Evolutionary conservation across 2,329 filamentous ascomycete species (phyloP).

Genomic region (Penicillium aurantiogriseum): DNA sequence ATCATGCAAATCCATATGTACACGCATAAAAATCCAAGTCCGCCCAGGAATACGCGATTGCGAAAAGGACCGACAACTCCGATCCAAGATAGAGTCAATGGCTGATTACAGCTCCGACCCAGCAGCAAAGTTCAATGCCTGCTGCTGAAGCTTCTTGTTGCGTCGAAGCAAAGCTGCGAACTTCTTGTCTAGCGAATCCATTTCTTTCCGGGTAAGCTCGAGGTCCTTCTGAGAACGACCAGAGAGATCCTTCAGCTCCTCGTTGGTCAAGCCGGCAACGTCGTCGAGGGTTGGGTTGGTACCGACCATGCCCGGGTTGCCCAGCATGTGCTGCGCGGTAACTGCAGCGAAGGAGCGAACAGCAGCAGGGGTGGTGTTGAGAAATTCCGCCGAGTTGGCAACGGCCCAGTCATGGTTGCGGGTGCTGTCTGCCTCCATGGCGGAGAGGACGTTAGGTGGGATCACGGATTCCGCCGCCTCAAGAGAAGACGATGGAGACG

Average conservation of each 20-base stretch:
- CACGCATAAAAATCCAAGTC: neutral
- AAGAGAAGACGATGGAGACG: conserved; percentile 23
- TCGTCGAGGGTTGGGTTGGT: conserved; percentile 39
- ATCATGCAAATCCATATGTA: conserved; percentile 1
- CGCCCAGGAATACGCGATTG: neutral
- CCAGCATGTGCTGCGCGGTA: conserved; percentile 40
- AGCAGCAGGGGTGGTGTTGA: conserved; percentile 36
- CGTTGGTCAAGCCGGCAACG: conserved; percentile 43
- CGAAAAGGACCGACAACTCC: neutral
- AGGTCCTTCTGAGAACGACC: conserved; percentile 60
- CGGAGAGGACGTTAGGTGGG: conserved; percentile 40
- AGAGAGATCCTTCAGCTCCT: conserved; percentile 42
- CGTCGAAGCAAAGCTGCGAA: conserved; percentile 41
- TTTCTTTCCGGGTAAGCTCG: conserved; percentile 68
- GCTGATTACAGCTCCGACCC: neutral
- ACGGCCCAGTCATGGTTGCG: conserved; percentile 41
- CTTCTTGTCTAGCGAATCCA: conserved; percentile 52
- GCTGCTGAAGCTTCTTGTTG: conserved; percentile 45
- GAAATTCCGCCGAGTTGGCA: conserved; percentile 35
- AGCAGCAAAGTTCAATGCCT: conserved; percentile 35
- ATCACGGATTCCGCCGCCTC: conserved; percentile 26
- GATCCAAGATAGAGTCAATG: neutral
- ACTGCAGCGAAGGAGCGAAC: conserved; percentile 38
- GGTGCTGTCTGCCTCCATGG: conserved; percentile 41
- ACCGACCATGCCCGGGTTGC: conserved; percentile 32